Evolutionary conservation across 2,329 filamentous ascomycete species (phyloP).

Genomic region (Trichoderma sp.): DNA sequence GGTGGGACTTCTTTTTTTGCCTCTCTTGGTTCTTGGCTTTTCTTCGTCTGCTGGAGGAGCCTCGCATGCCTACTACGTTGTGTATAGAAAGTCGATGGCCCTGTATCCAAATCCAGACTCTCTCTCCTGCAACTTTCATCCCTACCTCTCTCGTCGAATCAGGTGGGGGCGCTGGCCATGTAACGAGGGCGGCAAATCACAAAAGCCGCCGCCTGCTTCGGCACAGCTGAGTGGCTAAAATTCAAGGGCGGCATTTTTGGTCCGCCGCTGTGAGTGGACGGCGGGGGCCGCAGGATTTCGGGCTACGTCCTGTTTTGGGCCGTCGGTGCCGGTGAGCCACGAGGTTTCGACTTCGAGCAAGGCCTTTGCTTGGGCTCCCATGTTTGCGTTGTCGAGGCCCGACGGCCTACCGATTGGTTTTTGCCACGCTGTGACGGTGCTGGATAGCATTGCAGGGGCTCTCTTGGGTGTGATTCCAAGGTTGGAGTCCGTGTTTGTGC

Average conservation of each 20-base stretch:
- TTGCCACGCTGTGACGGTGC: not conserved
- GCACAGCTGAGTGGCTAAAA: conserved; percentile 29
- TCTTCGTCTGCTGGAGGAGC: not conserved
- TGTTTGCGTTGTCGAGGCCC: not conserved
- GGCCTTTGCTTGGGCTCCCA: not conserved
- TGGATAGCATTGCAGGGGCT: not conserved
- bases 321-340: not conserved
- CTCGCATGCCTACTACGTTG: not conserved
- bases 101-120: not conserved
- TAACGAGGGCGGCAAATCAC: conserved; percentile 27
- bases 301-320: conserved; percentile 15
- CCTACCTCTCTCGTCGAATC: conserved; percentile 4
- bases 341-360: not conserved
- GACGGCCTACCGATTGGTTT: not conserved
- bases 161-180: not conserved
- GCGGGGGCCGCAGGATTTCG: conserved; percentile 19
- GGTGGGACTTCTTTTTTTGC: not conserved
- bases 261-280: conserved; percentile 14
- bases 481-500: too few species aligned
- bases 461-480: not conserved
- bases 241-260: conserved; percentile 23
- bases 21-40: not conserved
- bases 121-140: not conserved
- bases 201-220: not conserved
- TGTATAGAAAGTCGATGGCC: not conserved